These are phyloP conservation scores for Crithidia brevicula DNA, from an alignment of 208 protist genomes.

Conservation along the genomic window DNA sequence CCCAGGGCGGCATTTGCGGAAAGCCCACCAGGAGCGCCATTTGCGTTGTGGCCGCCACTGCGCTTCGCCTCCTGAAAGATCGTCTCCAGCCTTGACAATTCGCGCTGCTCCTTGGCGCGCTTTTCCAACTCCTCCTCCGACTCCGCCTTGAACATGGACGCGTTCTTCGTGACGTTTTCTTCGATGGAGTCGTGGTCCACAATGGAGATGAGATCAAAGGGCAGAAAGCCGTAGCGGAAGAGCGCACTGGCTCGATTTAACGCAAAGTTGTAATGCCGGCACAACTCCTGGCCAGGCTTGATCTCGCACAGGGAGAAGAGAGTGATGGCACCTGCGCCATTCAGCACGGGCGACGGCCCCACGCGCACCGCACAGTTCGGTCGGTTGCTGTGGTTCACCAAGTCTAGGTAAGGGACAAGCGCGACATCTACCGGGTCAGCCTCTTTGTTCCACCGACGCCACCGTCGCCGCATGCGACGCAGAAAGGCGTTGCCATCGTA, in stretches of 20 bases:
- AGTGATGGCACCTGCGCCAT: constrained; percentile 70
- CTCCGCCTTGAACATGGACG: constrained; percentile 60
- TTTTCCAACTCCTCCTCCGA: constrained; percentile 54
- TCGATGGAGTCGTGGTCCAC: constrained; percentile 82
- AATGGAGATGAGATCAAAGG: constrained; percentile 91
- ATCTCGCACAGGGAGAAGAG: constrained; percentile 76
- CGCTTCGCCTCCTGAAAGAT: constrained; percentile 69
- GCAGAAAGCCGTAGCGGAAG: constrained; percentile 92
- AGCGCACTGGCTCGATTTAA: constrained; percentile 77
- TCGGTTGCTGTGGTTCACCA: constrained; percentile 91
- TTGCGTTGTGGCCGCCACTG: no score
- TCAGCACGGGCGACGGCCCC: constrained; percentile 52
- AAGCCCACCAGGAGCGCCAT: no score
- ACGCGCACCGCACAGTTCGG: constrained; percentile 80
- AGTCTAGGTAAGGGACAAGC: constrained; percentile 80
- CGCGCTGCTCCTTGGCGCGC: constrained; percentile 33
- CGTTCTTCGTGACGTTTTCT: constrained; percentile 72
- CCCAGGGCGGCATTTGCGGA: constrained; percentile 13
- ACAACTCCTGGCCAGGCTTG: constrained; percentile 80
- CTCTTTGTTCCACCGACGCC: constrained; percentile 38
- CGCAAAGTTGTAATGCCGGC: constrained; percentile 93
- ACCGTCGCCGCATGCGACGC: constrained; percentile 45
- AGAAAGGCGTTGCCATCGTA: constrained; percentile 45
- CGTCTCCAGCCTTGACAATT: constrained; percentile 68
- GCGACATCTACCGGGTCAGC: constrained; percentile 60